These are phyloP conservation scores for Vigna hirtella DNA, from an alignment of 306 rosid genomes.

Conservation along the genomic window DNA sequence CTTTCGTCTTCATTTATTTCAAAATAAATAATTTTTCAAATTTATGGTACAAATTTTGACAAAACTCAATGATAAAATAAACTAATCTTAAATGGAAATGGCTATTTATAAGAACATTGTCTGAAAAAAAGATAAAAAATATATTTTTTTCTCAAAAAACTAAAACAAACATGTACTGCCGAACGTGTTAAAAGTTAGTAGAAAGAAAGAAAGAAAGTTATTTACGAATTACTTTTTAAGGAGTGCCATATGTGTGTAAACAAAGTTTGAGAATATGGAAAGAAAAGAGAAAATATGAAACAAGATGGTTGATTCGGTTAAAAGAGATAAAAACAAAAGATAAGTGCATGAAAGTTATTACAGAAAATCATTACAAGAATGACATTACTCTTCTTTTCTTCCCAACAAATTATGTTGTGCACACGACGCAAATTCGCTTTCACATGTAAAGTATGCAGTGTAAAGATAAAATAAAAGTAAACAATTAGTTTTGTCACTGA, in stretches of 20 bases:
- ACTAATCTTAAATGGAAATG: background rate
- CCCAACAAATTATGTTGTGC: background rate
- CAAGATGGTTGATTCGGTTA: background rate
- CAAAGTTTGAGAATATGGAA: background rate
- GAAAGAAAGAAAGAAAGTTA: background rate
- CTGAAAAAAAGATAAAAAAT: no score
- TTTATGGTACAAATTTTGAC: background rate
- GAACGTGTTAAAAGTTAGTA: background rate
- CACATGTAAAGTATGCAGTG: slow-evolving; percentile 16
- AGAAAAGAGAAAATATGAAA: background rate
- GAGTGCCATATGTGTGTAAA: background rate
- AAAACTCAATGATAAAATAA: background rate
- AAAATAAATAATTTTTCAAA: background rate
- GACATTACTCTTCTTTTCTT: background rate
- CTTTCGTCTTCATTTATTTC: background rate
- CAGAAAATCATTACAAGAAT: background rate
- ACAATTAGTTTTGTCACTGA: background rate
- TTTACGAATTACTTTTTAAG: background rate
- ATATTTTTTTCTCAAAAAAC: no score
- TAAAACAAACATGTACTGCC: background rate
- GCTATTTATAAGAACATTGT: background rate
- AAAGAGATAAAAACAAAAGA: background rate
- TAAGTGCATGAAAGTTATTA: background rate
- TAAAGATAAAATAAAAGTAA: background rate
- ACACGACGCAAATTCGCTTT: slow-evolving; percentile 11